phyloP scores from a whole-genome alignment of 495 filamentous ascomycete species.

The Cercophora sp. region DNA sequence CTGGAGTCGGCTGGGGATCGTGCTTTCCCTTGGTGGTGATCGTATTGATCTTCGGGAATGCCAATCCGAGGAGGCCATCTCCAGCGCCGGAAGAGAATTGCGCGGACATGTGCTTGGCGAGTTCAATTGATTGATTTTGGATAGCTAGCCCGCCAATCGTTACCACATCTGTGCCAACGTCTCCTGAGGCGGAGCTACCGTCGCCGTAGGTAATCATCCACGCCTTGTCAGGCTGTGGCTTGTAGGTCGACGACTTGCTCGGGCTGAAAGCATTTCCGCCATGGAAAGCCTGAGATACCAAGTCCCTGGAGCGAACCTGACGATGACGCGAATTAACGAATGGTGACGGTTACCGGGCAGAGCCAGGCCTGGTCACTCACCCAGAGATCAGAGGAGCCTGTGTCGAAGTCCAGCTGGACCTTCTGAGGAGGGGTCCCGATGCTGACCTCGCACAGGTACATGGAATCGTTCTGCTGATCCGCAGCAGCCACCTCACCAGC shows the following conservation, averaged over 20 bases:
- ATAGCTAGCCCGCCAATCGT: slow-evolving; percentile 65
- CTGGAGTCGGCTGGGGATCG: slow-evolving; percentile 59
- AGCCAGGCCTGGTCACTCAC: slow-evolving; percentile 39
- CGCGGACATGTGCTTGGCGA: slow-evolving; percentile 60
- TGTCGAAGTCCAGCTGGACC: slow-evolving; percentile 69
- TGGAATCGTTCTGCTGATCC: slow-evolving; percentile 68
- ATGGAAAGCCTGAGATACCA: no score
- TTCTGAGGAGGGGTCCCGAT: slow-evolving; percentile 69
- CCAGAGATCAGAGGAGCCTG: slow-evolving; percentile 75
- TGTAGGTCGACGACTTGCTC: slow-evolving; percentile 59
- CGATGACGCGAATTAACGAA: no score
- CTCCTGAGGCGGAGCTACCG: slow-evolving; percentile 64
- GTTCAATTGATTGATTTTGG: slow-evolving; percentile 64
- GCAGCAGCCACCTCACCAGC: slow-evolving; percentile 61
- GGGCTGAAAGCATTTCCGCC: slow-evolving; percentile 57
- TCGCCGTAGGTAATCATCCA: slow-evolving; percentile 78
- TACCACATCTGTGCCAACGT: slow-evolving; percentile 66
- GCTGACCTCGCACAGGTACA: slow-evolving; percentile 62
- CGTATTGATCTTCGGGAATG: slow-evolving; percentile 67
- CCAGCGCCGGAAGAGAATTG: slow-evolving; percentile 56
- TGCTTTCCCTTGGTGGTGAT: slow-evolving; percentile 46
- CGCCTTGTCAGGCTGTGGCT: slow-evolving; percentile 36
- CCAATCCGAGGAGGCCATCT: slow-evolving; percentile 75
- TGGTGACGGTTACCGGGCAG: background rate
- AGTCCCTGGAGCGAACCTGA: no score